Evolutionary conservation across 1,284 basidiomycete species (phyloP), one percentile per base, ranked within the genome.

Genomic region (Pulveroboletus sp.): DNA sequence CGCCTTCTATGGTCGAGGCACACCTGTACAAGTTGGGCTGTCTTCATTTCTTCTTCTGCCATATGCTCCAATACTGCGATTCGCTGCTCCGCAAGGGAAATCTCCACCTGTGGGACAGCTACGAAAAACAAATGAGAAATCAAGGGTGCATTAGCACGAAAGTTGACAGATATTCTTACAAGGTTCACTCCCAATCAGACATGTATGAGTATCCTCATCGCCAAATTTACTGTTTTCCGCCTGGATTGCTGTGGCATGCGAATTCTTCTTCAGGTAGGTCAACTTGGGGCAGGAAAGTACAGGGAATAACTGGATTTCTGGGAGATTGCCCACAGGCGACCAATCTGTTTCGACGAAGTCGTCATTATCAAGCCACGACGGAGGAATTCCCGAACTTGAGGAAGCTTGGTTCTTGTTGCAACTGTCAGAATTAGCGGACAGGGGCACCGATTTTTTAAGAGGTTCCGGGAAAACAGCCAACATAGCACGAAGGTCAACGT

Each of bases 291-390:
- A 94, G 24, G 82, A 81, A 36, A 85, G 85, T 7, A 89, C 75
- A 21, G 89, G 87, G 21, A 92, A 75, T 24, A 95, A 72, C 60
- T 90, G 84, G 7, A 96, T 72, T 32, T 75, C 77, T 5, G 92
- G 89, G 53, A 77, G 70, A 16, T 69, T 75, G 3, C 78, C 72
- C 1, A 86, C 77, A 41, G 67, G 62, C 3, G 76, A 72, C 80
- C 87, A 88, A 63, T 90, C 86, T 2, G 86, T 80, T 69, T 97
- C 94, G 53, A 91, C 79, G 65, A 89, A 96, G 68, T 98, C 96
- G 62, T 92, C 83, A 44, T 78, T 69, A 70, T 97, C 88, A 62
- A 87, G 77, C 94, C 95, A 98, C 17, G 19, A 82, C 79, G 36
- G 73, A 68, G 40, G 59, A 37, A 74, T 60, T 16, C 73, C 71